Evolutionary conservation across 2,329 filamentous ascomycete genomes (phyloP).

Genomic region (Fusarium palustre): DNA sequence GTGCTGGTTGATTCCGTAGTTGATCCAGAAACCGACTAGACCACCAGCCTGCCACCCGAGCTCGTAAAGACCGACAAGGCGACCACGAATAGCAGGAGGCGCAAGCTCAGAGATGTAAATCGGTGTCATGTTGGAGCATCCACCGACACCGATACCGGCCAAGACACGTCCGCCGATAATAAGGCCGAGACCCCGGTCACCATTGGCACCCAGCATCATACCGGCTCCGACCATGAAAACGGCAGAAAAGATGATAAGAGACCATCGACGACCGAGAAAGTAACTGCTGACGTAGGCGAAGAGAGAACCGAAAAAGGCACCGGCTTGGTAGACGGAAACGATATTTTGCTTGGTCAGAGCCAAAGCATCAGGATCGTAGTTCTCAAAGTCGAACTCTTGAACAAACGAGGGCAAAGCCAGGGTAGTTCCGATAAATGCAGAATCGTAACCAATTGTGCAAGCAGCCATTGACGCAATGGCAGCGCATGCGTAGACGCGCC

Average conservation of each 20-base stretch:
- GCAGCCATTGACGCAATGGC: slow-evolving; percentile 67
- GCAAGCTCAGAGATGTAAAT: slow-evolving; percentile 71
- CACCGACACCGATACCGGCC: slow-evolving; percentile 72
- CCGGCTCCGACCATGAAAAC: slow-evolving; percentile 79
- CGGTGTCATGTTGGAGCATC: slow-evolving; percentile 71
- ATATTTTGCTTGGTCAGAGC: slow-evolving; percentile 78
- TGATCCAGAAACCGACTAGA: slow-evolving; percentile 74
- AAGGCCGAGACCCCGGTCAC: slow-evolving; percentile 70
- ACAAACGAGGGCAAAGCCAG: slow-evolving; percentile 76
- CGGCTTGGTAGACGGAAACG: slow-evolving; percentile 84
- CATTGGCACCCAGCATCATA: slow-evolving; percentile 76
- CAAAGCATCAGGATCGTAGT: slow-evolving; percentile 60
- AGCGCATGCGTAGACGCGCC: slow-evolving; percentile 68
- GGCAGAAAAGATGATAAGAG: slow-evolving; percentile 69
- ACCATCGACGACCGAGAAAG: slow-evolving; percentile 74
- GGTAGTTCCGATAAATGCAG: slow-evolving; percentile 83
- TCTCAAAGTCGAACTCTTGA: slow-evolving; percentile 72
- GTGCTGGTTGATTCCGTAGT: slow-evolving; percentile 69
- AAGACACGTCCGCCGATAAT: slow-evolving; percentile 73
- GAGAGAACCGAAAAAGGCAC: slow-evolving; percentile 84
- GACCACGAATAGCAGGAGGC: slow-evolving; percentile 72
- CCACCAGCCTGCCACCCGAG: slow-evolving; percentile 74
- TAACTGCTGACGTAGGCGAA: slow-evolving; percentile 74
- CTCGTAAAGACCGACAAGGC: slow-evolving; percentile 75
- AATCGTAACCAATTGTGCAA: slow-evolving; percentile 72